Base-by-base conservation (phyloP, 2,329 filamentous ascomycete genomes). In the Neonectria faginata region DNA sequence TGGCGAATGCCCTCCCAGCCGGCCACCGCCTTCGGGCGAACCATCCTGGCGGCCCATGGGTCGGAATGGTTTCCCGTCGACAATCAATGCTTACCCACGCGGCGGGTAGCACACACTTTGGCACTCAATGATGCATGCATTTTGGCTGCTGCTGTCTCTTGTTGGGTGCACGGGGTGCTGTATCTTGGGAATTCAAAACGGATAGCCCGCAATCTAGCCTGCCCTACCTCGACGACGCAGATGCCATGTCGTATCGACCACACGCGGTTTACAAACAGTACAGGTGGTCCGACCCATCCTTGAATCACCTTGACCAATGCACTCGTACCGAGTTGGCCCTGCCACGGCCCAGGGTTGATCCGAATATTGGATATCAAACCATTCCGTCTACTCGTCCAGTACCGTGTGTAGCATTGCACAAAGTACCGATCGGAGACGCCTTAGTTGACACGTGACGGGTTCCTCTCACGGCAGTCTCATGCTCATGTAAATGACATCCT, bases 201-300 rank as follows among this genome's bases (percentile, higher is more conserved):
- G 52, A 62, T 60, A 64, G 62, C 64, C 60, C 65, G 53, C 59
- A 66, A 61, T 57, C 52, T 62, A 56, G 48, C 47, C 61, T 69
- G 63, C 67, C 60, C 54, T 51, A 70, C 70, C 44, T 64, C 62
- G 70, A 69, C 64, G 65, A 67, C 53, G 61, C 71, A 70, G 62
- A 63, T 65, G 58, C 16, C 68, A 66, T 73, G 71, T 63, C 52
- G 70, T 70, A 69, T 65, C 60, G 51, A 48, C 56, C 57, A 65
- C 56, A 50, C 29, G 16, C 47, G 20, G 41, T 36, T 67, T 57
- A 36, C 29, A 29, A 10, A 29, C 44, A 60, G 53, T 29, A 29
- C 44, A 60, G 53, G 54, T 57, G 44, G 56, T 18, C 52, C 51
- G 57, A 31, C 33, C 31, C 60, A 65, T 61, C 51, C 52, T 50